phyloP scores from a whole-genome alignment of 495 filamentous ascomycete genomes.

The Evernia prunastri region DNA sequence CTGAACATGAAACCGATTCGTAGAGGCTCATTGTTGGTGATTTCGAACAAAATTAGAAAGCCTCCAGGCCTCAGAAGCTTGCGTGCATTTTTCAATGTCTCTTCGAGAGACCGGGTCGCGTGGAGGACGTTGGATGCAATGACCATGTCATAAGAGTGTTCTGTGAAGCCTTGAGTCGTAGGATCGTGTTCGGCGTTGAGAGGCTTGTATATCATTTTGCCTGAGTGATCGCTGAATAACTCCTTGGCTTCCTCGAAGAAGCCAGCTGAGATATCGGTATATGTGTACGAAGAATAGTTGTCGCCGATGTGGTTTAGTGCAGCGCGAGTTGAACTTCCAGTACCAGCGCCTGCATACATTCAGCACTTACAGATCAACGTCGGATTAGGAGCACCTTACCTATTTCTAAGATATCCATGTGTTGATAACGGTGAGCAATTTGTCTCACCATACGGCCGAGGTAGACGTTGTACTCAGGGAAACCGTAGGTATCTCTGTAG shows the following conservation, averaged over 20 bases:
- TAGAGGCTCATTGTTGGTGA: conserved; percentile 33
- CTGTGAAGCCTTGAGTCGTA: conserved; percentile 39
- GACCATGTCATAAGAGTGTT: conserved; percentile 45
- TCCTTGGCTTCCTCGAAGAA: conserved; percentile 36
- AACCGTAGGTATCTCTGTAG: conserved; percentile 31
- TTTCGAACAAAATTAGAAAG: conserved; percentile 42
- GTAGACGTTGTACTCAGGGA: conserved; percentile 15
- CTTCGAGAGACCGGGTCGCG: conserved; percentile 14
- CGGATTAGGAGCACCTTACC: conserved; percentile 16
- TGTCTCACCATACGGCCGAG: conserved; percentile 29
- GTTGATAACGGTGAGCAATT: conserved; percentile 31
- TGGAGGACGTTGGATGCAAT: conserved; percentile 29
- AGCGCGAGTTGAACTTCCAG: conserved; percentile 37
- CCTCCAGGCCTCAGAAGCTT: conserved; percentile 50
- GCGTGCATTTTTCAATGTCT: conserved; percentile 32
- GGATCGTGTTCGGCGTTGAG: conserved; percentile 40
- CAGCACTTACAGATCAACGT: neutral
- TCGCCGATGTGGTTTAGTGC: conserved; percentile 26
- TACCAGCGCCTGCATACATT: conserved; percentile 7
- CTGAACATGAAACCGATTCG: conserved; percentile 34
- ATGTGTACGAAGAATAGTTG: conserved; percentile 39
- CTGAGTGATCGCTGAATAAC: conserved; percentile 21
- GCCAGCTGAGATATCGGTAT: conserved; percentile 44
- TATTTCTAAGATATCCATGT: conserved; percentile 35
- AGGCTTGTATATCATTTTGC: conserved; percentile 40